Percentiles rank a stretch among this genome's conserved stretches.
Evolutionary conservation across 2,329 filamentous ascomycete genomes (phyloP).

Genomic region (Cryphonectria radicalis): DNA sequence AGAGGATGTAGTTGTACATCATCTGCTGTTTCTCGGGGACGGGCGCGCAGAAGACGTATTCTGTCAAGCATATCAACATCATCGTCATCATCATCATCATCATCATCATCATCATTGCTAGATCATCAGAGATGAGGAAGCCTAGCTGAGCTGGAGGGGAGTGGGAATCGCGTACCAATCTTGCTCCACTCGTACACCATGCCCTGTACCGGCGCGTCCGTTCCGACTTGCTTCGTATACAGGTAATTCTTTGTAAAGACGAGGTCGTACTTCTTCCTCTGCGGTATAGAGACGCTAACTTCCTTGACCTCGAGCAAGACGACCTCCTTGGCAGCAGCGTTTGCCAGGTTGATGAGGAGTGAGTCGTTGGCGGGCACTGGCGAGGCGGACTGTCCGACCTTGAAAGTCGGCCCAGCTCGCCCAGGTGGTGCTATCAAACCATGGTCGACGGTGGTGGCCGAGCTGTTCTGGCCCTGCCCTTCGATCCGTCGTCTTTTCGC

Average conservation of each 20-base stretch:
- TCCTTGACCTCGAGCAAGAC: constrained; percentile 66
- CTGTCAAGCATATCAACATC: constrained; percentile 40
- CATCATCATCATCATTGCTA: neutral
- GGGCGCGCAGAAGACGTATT: constrained; percentile 66
- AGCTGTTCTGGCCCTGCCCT: constrained; percentile 25
- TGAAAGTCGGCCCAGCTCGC: constrained; percentile 10
- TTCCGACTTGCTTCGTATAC: constrained; percentile 59
- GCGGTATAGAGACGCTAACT: constrained; percentile 68
- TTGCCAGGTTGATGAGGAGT: constrained; percentile 28
- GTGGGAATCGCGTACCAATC: constrained; percentile 53
- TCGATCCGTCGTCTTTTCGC: constrained; percentile 28
- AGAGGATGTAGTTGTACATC: constrained; percentile 68
- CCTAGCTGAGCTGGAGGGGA: neutral
- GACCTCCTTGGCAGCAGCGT: constrained; percentile 51
- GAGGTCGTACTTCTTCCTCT: constrained; percentile 70
- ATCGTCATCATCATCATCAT: neutral
- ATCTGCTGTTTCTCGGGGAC: constrained; percentile 68
- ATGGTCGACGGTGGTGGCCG: neutral
- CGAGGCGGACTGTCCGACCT: constrained; percentile 10
- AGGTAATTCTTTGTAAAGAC: constrained; percentile 64
- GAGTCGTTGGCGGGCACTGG: constrained; percentile 25
- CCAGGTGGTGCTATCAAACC: constrained; percentile 19
- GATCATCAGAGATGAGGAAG: too few species aligned
- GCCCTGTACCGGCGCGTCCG: constrained; percentile 55
- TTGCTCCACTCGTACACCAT: constrained; percentile 65